These are phyloP conservation scores for Penicillium freii DNA, from an alignment of 2,329 filamentous ascomycete species.

Conservation along the genomic window DNA sequence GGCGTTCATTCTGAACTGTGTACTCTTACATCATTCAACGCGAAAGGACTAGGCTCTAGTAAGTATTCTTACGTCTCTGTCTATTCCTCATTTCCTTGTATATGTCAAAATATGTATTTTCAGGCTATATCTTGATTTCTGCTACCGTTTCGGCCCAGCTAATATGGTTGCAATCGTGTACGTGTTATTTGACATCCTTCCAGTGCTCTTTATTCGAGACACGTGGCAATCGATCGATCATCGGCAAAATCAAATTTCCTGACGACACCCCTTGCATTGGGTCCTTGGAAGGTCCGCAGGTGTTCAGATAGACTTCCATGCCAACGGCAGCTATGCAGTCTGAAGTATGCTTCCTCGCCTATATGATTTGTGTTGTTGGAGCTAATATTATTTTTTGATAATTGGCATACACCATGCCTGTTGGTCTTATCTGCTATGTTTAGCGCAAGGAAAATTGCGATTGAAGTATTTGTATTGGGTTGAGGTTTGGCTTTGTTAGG, in stretches of 20 bases:
- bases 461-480: not conserved
- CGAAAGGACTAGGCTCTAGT: not conserved
- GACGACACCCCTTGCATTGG: not conserved
- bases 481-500: not conserved
- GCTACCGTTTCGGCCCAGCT: no score
- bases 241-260: not conserved
- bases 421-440: not conserved
- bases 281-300: not conserved
- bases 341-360: not conserved
- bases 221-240: not conserved
- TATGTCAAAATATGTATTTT: no score
- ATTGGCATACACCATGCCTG: not conserved
- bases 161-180: not conserved
- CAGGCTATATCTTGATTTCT: not conserved
- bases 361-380: not conserved
- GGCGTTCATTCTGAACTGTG: not conserved
- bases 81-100: not conserved
- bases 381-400: not conserved
- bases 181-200: not conserved
- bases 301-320: not conserved
- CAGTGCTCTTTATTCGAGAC: not conserved
- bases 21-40: no score
- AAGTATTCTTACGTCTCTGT: not conserved
- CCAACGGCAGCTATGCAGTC: not conserved
- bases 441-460: not conserved